Evolutionary conservation across 2,329 filamentous ascomycete species (phyloP).

Genomic region (Fusarium fujikuroi): DNA sequence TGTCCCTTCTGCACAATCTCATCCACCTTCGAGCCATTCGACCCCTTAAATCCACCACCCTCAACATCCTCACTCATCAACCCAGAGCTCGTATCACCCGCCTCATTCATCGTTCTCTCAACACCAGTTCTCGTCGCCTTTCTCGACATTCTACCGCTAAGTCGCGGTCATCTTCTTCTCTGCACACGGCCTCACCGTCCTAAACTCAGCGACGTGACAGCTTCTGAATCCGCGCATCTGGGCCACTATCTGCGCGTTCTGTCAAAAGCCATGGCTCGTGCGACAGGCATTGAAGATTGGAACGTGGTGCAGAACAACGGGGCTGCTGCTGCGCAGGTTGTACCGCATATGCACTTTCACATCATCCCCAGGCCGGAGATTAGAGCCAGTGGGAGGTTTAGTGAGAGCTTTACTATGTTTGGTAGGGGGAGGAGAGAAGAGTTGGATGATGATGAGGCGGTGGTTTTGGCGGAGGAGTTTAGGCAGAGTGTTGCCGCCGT

Average conservation of each 20-base stretch:
- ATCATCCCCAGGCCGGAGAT: slow-evolving; percentile 86
- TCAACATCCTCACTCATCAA: slow-evolving; percentile 46
- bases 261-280: slow-evolving; percentile 74
- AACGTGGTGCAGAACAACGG: slow-evolving; percentile 98
- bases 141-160: slow-evolving; percentile 91
- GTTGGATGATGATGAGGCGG: slow-evolving; percentile 79
- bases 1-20: slow-evolving; percentile 75
- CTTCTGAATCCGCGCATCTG: slow-evolving; percentile 72
- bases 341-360: slow-evolving; percentile 94
- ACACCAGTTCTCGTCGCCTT: slow-evolving; percentile 85
- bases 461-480: slow-evolving; percentile 65
- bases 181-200: slow-evolving; percentile 80
- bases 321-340: slow-evolving; percentile 87
- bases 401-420: slow-evolving; percentile 84
- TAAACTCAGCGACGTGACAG: slow-evolving; percentile 78
- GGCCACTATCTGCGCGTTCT: slow-evolving; percentile 76
- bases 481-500: slow-evolving; percentile 61
- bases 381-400: slow-evolving; percentile 61
- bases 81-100: slow-evolving; percentile 52
- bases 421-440: slow-evolving; percentile 78
- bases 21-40: slow-evolving; percentile 58
- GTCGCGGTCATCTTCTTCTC: slow-evolving; percentile 83
- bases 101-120: slow-evolving; percentile 77
- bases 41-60: slow-evolving; percentile 56
- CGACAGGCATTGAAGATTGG: slow-evolving; percentile 83